A percentile compares a stretch with the other conserved stretches of the same genome.
Evolutionary conservation across 139 green algal genomes (phyloP).

Genomic region (Micromonas commoda): DNA sequence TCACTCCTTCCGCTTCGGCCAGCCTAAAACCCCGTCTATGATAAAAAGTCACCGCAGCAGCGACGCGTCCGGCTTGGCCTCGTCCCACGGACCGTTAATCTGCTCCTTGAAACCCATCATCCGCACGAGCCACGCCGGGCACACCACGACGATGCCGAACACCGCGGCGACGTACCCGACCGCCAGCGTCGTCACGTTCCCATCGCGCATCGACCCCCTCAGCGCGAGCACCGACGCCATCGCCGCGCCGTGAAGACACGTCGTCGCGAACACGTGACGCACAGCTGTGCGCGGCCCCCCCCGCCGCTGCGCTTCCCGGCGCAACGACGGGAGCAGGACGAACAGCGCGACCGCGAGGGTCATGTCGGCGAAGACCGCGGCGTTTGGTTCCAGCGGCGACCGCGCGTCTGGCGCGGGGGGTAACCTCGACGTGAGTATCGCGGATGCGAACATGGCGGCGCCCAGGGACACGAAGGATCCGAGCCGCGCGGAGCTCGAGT

Average conservation of each 20-base stretch:
- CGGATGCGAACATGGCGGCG: neutral
- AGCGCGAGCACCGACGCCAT: neutral
- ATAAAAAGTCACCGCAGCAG: too few relatives aligned
- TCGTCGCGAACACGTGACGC: too few relatives aligned
- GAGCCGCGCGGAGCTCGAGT: neutral
- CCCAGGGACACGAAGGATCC: neutral
- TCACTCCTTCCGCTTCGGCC: too few relatives aligned
- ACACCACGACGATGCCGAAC: neutral
- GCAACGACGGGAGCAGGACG: neutral
- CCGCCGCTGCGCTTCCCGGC: neutral
- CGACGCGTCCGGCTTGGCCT: neutral
- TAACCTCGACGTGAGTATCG: neutral
- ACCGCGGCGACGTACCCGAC: neutral
- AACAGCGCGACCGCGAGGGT: neutral
- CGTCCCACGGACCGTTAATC: constrained; percentile 21
- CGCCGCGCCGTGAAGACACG: too few relatives aligned
- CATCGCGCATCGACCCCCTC: neutral
- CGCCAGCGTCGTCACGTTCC: neutral
- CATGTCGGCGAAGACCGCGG: neutral
- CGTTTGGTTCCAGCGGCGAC: too few relatives aligned
- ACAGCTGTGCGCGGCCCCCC: too few relatives aligned
- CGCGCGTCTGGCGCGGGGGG: neutral
- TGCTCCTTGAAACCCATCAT: neutral
- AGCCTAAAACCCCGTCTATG: too few relatives aligned
- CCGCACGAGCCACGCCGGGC: neutral